Evolutionary conservation across 2,329 filamentous ascomycete genomes (phyloP).

Genomic region (Nectriaceae sp.): DNA sequence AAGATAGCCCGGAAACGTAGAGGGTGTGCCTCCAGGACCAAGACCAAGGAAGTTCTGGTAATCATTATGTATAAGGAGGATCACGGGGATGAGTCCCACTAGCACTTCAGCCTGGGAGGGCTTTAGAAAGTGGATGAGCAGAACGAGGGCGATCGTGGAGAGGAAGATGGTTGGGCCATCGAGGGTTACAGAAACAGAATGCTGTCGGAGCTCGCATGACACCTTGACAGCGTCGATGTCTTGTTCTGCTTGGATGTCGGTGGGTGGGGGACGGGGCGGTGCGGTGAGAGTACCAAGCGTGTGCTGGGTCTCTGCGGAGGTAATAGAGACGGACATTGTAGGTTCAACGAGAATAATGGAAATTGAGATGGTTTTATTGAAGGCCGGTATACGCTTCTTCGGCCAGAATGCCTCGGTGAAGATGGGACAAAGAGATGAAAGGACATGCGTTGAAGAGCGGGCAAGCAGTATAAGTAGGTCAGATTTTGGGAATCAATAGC

Average conservation of each 20-base stretch:
- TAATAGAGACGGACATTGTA: conserved; percentile 30
- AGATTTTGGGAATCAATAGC: no score
- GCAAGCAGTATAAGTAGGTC: neutral
- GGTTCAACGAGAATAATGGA: neutral
- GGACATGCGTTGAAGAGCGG: neutral
- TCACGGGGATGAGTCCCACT: conserved; percentile 49
- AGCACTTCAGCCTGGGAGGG: conserved; percentile 50
- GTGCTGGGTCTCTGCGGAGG: conserved; percentile 27
- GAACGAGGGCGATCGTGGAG: conserved; percentile 47
- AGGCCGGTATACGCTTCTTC: conserved; percentile 4
- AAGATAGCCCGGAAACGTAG: conserved; percentile 72
- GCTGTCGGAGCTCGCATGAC: conserved; percentile 37
- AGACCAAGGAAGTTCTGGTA: conserved; percentile 76
- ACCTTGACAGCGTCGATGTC: conserved; percentile 24
- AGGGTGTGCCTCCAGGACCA: conserved; percentile 78
- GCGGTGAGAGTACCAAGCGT: neutral
- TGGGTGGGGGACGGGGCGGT: conserved; percentile 14
- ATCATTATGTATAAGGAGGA: conserved; percentile 64
- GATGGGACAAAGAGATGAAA: neutral
- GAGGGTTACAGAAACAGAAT: conserved; percentile 56
- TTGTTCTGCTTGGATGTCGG: conserved; percentile 19
- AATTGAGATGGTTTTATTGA: neutral
- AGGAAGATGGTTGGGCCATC: conserved; percentile 50
- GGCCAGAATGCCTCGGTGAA: conserved; percentile 16
- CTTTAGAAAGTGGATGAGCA: conserved; percentile 54